Conservation (phyloP, 1,284 basidiomycete species). For the Nidula niveotomentosa region DNA sequence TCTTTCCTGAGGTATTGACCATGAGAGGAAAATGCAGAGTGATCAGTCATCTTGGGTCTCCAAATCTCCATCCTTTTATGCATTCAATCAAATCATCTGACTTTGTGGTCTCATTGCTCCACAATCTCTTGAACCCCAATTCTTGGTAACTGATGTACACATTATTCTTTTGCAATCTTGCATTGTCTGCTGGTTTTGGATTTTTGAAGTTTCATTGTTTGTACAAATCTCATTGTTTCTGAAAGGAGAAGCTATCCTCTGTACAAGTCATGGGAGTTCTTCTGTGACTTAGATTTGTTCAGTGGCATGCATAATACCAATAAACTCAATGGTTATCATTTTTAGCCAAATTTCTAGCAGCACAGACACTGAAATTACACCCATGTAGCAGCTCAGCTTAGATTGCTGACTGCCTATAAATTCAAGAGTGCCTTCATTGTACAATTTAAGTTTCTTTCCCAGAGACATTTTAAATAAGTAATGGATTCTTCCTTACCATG, state of each 20-base stretch:
- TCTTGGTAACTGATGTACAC: background rate
- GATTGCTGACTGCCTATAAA: background rate
- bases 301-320: no score
- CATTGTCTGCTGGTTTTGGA: no score
- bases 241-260: no score
- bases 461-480: background rate
- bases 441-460: no score
- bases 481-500: background rate
- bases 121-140: background rate
- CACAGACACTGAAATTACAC: background rate
- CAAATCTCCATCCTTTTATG: background rate
- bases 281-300: no score
- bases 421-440: no score
- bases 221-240: no score
- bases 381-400: background rate
- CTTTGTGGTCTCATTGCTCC: background rate
- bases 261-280: no score
- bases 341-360: background rate
- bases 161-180: background rate
- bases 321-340: background rate
- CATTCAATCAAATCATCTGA: background rate
- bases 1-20: constrained; percentile 13
- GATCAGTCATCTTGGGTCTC: background rate
- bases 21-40: no score
- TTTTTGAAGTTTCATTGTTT: no score